phyloP scores from a whole-genome alignment of 2,329 filamentous ascomycete genomes.

The Fusarium verrucosum region DNA sequence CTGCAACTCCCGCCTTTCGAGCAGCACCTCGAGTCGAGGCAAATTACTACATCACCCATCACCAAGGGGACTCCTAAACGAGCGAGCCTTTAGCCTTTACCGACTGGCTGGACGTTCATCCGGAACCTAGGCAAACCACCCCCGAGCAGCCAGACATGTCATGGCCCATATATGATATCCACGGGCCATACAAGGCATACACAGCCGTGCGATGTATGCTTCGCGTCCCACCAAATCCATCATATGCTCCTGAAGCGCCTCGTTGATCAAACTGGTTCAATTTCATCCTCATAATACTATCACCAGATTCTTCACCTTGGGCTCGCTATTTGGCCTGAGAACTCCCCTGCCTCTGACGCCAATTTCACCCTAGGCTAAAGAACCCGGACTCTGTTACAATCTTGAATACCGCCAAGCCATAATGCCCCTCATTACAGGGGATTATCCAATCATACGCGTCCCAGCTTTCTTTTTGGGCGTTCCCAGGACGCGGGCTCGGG shows the following conservation, averaged over 20 bases:
- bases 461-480: conserved; percentile 42
- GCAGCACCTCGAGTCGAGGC: conserved; percentile 8
- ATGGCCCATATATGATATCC: too few relatives aligned
- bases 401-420: conserved; percentile 29
- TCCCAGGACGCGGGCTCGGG: conserved; percentile 46
- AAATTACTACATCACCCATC: too few relatives aligned
- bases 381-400: conserved; percentile 26
- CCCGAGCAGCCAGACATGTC: conserved; percentile 6
- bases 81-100: conserved; percentile 25
- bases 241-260: conserved; percentile 5
- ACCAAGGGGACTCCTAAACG: neutral
- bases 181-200: neutral
- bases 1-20: conserved; percentile 30
- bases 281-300: conserved; percentile 15
- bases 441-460: conserved; percentile 44
- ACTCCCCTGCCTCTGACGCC: conserved; percentile 28
- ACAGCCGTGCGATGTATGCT: neutral
- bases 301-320: conserved; percentile 14
- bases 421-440: conserved; percentile 14
- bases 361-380: conserved; percentile 23
- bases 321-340: conserved; percentile 20
- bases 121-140: conserved; percentile 26
- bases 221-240: neutral
- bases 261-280: conserved; percentile 35
- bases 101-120: conserved; percentile 35